These are phyloP conservation scores for Lachancea quebecensis DNA, from an alignment of 805 yeast species.

Conservation along the genomic window DNA sequence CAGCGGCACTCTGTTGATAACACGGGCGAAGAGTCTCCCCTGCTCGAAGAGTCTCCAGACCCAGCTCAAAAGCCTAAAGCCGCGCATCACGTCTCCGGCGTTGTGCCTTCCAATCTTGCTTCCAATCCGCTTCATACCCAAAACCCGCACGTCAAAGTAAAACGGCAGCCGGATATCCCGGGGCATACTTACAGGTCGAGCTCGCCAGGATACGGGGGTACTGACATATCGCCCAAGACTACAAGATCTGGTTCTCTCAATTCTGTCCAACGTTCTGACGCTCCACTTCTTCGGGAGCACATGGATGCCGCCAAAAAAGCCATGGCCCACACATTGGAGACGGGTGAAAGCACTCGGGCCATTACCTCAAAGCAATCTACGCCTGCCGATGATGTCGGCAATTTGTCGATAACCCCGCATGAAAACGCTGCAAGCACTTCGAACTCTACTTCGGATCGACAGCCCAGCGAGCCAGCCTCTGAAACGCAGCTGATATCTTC, in stretches of 20 bases:
- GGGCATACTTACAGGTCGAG: not conserved
- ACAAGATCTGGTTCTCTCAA: not conserved
- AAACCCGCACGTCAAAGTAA: conserved; percentile 61
- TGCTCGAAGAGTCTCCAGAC: conserved; percentile 1
- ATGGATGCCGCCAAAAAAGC: conserved; percentile 4
- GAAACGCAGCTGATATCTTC: conserved; percentile 16
- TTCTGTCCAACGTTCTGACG: not conserved
- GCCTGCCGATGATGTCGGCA: not conserved
- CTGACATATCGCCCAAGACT: not conserved
- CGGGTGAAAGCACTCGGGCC: conserved; percentile 7
- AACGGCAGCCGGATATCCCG: conserved; percentile 36
- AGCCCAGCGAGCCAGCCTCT: not conserved
- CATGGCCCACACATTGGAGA: conserved; percentile 2
- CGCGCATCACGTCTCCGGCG: conserved; percentile 3
- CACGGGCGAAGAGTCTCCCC: conserved; percentile 6
- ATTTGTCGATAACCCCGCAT: not conserved
- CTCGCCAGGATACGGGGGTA: conserved; percentile 6
- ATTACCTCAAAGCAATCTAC: conserved; percentile 4
- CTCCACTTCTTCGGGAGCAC: conserved; percentile 1
- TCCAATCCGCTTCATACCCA: conserved; percentile 61
- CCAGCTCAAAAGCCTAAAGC: not conserved
- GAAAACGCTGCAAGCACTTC: not conserved
- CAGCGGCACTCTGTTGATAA: conserved; percentile 19
- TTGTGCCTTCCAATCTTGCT: conserved; percentile 48
- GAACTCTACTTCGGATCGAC: not conserved